Percentiles rank a stretch among this genome's conserved stretches.
These are phyloP conservation scores for Fusarium nygamai DNA, from an alignment of 2,329 filamentous ascomycete genomes.

Conservation along the genomic window DNA sequence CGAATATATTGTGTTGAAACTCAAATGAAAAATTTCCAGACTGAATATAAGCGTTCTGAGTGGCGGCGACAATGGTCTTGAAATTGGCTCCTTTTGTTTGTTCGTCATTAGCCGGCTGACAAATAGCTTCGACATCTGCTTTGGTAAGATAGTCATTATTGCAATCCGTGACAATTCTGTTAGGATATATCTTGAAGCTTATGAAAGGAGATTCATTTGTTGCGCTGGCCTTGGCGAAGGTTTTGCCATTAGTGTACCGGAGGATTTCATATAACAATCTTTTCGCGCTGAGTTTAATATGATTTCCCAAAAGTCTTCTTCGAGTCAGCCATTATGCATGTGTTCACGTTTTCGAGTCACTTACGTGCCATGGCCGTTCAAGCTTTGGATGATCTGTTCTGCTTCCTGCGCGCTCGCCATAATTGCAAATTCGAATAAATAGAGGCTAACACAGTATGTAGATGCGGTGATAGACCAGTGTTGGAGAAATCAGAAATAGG, in stretches of 20 bases:
- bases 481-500: background rate
- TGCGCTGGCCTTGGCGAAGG: conserved; percentile 1
- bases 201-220: conserved; percentile 1
- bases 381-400: background rate
- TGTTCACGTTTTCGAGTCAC: background rate
- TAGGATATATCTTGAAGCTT: conserved; percentile 12
- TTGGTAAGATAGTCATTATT: background rate
- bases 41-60: background rate
- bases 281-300: conserved; percentile 11
- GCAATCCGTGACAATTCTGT: background rate
- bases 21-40: background rate
- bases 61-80: background rate
- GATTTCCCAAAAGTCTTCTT: background rate
- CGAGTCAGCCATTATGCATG: background rate
- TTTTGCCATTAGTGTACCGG: conserved; percentile 14
- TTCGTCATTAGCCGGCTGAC: background rate
- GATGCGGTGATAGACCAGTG: background rate
- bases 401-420: background rate
- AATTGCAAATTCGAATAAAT: background rate
- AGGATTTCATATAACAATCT: conserved; percentile 29
- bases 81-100: background rate
- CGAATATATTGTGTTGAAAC: background rate
- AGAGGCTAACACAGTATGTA: background rate
- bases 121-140: background rate
- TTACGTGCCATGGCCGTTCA: background rate